Conservation (phyloP, 495 filamentous ascomycete species). For the Neurospora sp. region DNA sequence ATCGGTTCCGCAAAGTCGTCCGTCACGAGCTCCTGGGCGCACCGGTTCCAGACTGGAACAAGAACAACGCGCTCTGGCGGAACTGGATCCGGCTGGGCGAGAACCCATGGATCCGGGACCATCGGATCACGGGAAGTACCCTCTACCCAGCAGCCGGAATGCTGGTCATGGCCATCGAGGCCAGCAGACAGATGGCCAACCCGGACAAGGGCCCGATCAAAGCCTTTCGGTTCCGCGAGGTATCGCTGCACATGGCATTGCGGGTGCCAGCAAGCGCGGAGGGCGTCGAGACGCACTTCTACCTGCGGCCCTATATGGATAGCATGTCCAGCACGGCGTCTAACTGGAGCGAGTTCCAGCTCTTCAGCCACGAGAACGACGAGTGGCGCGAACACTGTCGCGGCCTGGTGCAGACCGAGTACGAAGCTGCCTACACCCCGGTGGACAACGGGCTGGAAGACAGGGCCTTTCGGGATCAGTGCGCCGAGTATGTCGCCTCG, state of each 20-base stretch:
- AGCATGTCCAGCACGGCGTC: background rate
- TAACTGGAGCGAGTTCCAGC: background rate
- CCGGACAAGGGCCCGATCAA: slow-evolving; percentile 1
- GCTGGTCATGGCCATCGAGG: slow-evolving; percentile 39
- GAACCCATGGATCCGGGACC: slow-evolving; percentile 37
- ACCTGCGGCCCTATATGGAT: slow-evolving; percentile 10
- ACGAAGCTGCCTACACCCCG: background rate
- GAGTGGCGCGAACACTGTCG: background rate
- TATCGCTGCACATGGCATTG: slow-evolving; percentile 22
- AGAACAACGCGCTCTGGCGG: slow-evolving; percentile 36
- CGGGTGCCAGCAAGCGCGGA: slow-evolving; percentile 17
- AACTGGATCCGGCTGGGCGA: slow-evolving; percentile 30
- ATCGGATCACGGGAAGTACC: slow-evolving; percentile 26
- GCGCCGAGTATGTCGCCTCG: background rate
- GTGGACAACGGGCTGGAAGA: background rate
- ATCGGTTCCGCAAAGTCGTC: slow-evolving; percentile 27
- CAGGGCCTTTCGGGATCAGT: background rate
- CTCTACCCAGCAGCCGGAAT: slow-evolving; percentile 39
- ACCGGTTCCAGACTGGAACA: slow-evolving; percentile 21
- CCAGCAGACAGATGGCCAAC: slow-evolving; percentile 25
- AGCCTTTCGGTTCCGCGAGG: slow-evolving; percentile 7
- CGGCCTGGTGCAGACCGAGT: background rate
- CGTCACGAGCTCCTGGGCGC: slow-evolving; percentile 39
- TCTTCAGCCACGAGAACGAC: background rate
- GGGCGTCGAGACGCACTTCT: slow-evolving; percentile 27